Conservation (phyloP, 208 protist species). For the Crithidia expoeki region DNA sequence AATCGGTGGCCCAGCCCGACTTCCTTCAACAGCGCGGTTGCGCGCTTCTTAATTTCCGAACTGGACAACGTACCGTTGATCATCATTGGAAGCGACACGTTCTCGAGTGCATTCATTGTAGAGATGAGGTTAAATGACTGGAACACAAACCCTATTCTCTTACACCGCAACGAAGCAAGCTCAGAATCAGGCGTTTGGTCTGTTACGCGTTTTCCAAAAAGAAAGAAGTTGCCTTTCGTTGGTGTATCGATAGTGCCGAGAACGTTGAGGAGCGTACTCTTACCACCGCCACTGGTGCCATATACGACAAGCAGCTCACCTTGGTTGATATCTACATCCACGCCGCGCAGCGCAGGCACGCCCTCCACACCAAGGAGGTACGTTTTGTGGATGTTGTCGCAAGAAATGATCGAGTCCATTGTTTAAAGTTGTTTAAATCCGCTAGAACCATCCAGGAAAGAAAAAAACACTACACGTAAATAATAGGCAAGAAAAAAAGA, state of each 20-base stretch:
- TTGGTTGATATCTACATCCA: slow-evolving; percentile 83
- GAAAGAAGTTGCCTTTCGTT: slow-evolving; percentile 94
- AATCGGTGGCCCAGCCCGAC: slow-evolving; percentile 91
- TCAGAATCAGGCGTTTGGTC: slow-evolving; percentile 75
- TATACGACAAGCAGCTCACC: slow-evolving; percentile 96
- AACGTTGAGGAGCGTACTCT: slow-evolving; percentile 97
- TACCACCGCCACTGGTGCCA: slow-evolving; percentile 96
- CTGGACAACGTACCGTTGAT: slow-evolving; percentile 76
- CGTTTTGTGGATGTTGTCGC: slow-evolving; percentile 97
- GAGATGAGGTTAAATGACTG: slow-evolving; percentile 97
- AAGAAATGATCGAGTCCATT: slow-evolving; percentile 67
- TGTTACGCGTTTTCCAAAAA: slow-evolving; percentile 84
- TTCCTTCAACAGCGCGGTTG: slow-evolving; percentile 69
- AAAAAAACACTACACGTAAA: not conserved
- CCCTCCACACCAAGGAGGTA: slow-evolving; percentile 96
- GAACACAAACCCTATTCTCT: slow-evolving; percentile 95
- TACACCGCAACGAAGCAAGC: slow-evolving; percentile 71
- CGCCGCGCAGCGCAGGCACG: slow-evolving; percentile 94
- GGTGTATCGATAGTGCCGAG: slow-evolving; percentile 97
- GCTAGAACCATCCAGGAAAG: not conserved
- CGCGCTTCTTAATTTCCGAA: slow-evolving; percentile 69
- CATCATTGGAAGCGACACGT: slow-evolving; percentile 96
- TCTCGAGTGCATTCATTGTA: slow-evolving; percentile 93
- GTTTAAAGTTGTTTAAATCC: not conserved
- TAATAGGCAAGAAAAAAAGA: not conserved